Evolutionary conservation across 2,329 filamentous ascomycete genomes (phyloP), one percentile per base, ranked within the genome.

Genomic region (Eutypella sp.): DNA sequence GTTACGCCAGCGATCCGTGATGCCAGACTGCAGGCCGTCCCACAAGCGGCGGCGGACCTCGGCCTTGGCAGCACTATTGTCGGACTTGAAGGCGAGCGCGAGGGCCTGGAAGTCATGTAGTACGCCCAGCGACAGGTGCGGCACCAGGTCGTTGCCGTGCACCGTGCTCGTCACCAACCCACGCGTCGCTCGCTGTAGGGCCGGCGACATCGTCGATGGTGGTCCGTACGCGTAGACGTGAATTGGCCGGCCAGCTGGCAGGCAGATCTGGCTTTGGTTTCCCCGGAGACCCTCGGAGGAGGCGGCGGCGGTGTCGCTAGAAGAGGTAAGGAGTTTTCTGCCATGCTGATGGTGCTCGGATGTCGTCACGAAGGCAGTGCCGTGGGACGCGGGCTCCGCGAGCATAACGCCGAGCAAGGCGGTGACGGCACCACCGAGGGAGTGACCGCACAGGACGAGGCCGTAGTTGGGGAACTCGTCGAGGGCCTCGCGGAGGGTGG

Each of bases 191-290:
- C 78, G 78, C 36, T 85, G 79, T 7, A 91, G 73, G 2, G 82
- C 78, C 0, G 84, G 74, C 0, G 84, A 87, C 76, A 90, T 81
- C 13, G 84, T 85, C 0, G 84, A 79, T 0, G 86, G 85, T 2
- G 86, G 82, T 0, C 87, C 87, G 60, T 89, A 91, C 6, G 87
- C 84, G 60, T 88, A 91, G 11, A 89, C 87, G 55, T 91, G 87
- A 18, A 90, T 85, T 3, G 84, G 82, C 1, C 87, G 77, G 15
- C 82, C 81, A 0, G 82, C 56, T 0, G 87, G 87, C 0, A 90
- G 72, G 16, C 71, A 74, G 25, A 81, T 64, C 16, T 69, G 65
- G 13, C 29, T 43, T 27, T 47, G n/a, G 51, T 42, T 23, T 52
- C n/a, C n/a, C n/a, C n/a, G n/a, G n/a, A n/a, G n/a, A n/a, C n/a